Evolutionary conservation across 345 rosid species (phyloP).

Genomic region (Pseudoturritis turrita): DNA sequence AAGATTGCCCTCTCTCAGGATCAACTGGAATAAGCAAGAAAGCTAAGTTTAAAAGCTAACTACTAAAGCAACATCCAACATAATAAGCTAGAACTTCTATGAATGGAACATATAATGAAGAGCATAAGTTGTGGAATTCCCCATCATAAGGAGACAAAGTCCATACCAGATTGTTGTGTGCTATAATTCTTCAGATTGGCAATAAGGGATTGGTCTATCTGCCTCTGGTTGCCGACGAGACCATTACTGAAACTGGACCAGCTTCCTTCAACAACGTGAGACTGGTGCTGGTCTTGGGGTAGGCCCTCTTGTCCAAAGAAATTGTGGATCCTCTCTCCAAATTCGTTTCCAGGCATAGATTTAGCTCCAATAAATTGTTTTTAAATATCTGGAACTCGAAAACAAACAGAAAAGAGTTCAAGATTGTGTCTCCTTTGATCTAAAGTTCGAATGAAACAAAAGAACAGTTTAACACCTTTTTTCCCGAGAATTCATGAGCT

Average conservation of each 20-base stretch:
- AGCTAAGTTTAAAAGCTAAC: slow-evolving; percentile 9
- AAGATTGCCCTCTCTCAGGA: slow-evolving; percentile 53
- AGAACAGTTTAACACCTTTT: slow-evolving; percentile 26
- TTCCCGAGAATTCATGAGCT: slow-evolving; percentile 28
- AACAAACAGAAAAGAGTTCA: slow-evolving; percentile 21
- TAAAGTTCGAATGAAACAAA: neutral
- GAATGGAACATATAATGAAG: neutral
- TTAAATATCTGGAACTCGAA: slow-evolving; percentile 26
- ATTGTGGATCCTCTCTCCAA: slow-evolving; percentile 88
- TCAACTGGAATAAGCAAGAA: slow-evolving; percentile 50
- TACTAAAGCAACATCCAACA: slow-evolving; percentile 3
- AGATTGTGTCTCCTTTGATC: slow-evolving; percentile 1
- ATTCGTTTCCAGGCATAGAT: slow-evolving; percentile 98
- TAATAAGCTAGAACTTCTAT: neutral
- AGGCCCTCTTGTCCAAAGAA: slow-evolving; percentile 71
- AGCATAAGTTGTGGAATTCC: neutral
- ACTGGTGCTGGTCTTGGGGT: slow-evolving; percentile 60
- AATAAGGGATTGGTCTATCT: slow-evolving; percentile 46
- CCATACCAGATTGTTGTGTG: slow-evolving; percentile 63
- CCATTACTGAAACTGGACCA: slow-evolving; percentile 60
- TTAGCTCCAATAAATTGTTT: slow-evolving; percentile 33
- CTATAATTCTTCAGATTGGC: slow-evolving; percentile 52
- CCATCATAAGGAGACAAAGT: neutral
- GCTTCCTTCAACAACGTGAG: slow-evolving; percentile 55
- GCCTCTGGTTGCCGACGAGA: slow-evolving; percentile 60